Conservation (phyloP, 139 green algal genomes). For the Asterochloris erici region DNA sequence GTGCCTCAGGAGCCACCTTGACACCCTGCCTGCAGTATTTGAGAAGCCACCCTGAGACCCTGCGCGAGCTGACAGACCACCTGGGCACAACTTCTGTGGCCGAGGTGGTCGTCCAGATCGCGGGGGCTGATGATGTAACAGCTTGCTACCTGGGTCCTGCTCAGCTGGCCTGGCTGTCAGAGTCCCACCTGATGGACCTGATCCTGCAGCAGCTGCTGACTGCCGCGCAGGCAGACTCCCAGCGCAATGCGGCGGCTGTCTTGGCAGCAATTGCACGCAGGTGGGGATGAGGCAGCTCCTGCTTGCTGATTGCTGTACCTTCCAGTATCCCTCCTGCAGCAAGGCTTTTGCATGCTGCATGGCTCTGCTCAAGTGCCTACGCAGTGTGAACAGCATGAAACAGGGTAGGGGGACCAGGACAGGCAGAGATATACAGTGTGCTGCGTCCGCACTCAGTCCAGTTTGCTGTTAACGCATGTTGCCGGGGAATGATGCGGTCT, state of each 20-base stretch:
- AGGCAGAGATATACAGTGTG: too few relatives aligned
- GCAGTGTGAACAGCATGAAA: too few relatives aligned
- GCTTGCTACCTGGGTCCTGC: neutral
- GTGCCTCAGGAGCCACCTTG: neutral
- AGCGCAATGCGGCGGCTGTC: slow-evolving; percentile 79
- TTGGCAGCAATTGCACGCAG: slow-evolving; percentile 49
- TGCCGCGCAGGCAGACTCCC: slow-evolving; percentile 41
- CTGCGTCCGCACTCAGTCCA: too few relatives aligned
- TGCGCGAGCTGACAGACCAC: slow-evolving; percentile 59
- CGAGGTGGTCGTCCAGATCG: slow-evolving; percentile 74
- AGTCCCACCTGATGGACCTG: slow-evolving; percentile 66
- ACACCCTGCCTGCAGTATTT: slow-evolving; percentile 44
- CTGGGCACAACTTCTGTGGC: slow-evolving; percentile 80
- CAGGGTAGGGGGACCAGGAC: too few relatives aligned
- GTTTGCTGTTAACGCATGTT: too few relatives aligned
- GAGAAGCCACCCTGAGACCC: slow-evolving; percentile 32
- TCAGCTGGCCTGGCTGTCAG: slow-evolving; percentile 64
- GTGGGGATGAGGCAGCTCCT: too few relatives aligned
- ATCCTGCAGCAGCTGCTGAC: slow-evolving; percentile 58
- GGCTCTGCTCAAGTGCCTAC: too few relatives aligned
- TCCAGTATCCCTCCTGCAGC: too few relatives aligned
- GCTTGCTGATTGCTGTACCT: too few relatives aligned
- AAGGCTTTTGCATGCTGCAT: too few relatives aligned
- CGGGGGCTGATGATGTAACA: slow-evolving; percentile 77
- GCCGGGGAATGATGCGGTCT: too few relatives aligned